Base-by-base conservation (phyloP, 768 basidiomycete species). In the Neoboletus subvelutipes region DNA sequence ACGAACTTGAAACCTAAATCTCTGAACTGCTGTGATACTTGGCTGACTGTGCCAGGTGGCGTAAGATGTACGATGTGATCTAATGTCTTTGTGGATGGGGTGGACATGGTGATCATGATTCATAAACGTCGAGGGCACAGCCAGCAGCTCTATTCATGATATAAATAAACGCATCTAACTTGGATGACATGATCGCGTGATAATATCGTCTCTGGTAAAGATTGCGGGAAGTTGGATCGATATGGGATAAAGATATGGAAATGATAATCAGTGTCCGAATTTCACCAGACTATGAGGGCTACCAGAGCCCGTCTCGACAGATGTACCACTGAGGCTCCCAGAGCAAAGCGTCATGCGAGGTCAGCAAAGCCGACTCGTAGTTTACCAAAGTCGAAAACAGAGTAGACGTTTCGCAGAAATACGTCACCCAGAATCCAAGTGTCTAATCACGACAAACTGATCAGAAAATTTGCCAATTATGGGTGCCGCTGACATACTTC, bases 21-120 rank as follows among this genome's bases (percentile, higher is more conserved):
- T 20, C 74, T 73, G 58, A 87, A 89, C 45, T 82, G 79, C 22
- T 78, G 67, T 1, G 82, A 74, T 22, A 76, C 78, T 34, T 78
- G 69, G 20, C 76, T 66, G 11, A 89, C 74, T 0, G 82, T 76
- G 0, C 81, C 85, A 1, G 87, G 84, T 0, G 87, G 83, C 0
- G 84, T 84, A n/a, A 90, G 75, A 66, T 89, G 83, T 1, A 90
- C 80, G 55, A 90, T 82, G 60, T 90, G 88, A 59, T 90, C 88
- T 12, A 89, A 64, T 29, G 69, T 79, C 43, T 68, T 73, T 2
- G 80, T 83, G 18, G 75, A 72, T 28, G 69, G 68, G 7, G 39
- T 34, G 13, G 65, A 47, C 71, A 70, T 72, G 26, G n/a, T 22
- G 20, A 53, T n/a, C 29, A 45, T 13, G n/a, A n/a, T n/a, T n/a